These are phyloP conservation scores for Rhipidocladum racemiflorum DNA, from an alignment of 176 grass and related monocot species.

Conservation along the genomic window DNA sequence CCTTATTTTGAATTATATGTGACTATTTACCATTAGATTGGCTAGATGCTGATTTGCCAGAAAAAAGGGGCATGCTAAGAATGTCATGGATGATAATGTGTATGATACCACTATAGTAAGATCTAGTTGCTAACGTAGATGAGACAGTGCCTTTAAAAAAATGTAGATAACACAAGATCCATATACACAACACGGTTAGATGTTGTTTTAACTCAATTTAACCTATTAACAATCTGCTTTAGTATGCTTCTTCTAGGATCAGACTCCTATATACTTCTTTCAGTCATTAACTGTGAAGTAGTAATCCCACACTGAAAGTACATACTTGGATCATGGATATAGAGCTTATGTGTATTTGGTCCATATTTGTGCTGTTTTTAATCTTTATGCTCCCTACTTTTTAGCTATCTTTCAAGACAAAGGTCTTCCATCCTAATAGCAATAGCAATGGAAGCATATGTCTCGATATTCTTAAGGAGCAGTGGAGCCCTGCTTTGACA, in stretches of 20 bases:
- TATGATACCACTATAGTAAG: too few relatives aligned
- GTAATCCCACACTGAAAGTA: too few relatives aligned
- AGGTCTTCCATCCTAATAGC: slow-evolving; percentile 65
- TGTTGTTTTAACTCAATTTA: background rate
- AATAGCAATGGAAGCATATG: slow-evolving; percentile 71
- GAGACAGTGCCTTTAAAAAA: background rate
- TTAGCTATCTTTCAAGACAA: slow-evolving; percentile 67
- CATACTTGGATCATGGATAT: too few relatives aligned
- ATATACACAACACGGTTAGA: background rate
- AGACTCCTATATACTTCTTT: background rate
- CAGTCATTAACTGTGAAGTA: too few relatives aligned
- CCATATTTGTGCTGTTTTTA: too few relatives aligned
- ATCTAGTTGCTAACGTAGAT: background rate
- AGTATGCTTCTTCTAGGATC: background rate
- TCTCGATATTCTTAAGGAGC: slow-evolving; percentile 62
- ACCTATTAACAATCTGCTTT: background rate
- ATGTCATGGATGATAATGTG: too few relatives aligned
- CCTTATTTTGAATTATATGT: too few relatives aligned
- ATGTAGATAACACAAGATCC: background rate
- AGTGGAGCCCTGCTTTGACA: slow-evolving; percentile 64
- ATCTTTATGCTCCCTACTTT: too few relatives aligned
- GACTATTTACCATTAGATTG: too few relatives aligned
- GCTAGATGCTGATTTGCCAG: too few relatives aligned
- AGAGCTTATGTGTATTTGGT: too few relatives aligned
- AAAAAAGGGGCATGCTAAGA: too few relatives aligned